These are phyloP conservation scores for Nemania sp. DNA, from an alignment of 2,329 filamentous ascomycete species.

Conservation along the genomic window DNA sequence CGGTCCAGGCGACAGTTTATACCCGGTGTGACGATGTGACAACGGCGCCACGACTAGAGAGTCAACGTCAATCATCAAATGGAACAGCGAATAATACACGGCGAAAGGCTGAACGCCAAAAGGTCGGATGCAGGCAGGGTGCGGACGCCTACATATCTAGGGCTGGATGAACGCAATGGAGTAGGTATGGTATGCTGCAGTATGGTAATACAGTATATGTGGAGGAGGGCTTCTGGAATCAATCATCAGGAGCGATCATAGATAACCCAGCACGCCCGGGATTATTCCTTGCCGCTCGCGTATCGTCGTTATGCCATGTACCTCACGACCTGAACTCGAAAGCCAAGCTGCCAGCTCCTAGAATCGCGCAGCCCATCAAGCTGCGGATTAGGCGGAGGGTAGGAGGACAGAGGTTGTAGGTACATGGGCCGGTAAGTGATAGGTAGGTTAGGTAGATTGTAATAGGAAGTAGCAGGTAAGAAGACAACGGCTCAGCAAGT, in stretches of 20 bases:
- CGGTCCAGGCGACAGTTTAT: constrained; percentile 14
- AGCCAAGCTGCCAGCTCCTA: constrained; percentile 29
- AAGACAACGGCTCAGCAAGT: constrained; percentile 24
- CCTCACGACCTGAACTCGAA: neutral
- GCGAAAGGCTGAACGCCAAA: constrained; percentile 30
- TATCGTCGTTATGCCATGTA: constrained; percentile 24
- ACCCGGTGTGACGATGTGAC: constrained; percentile 26
- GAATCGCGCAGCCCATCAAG: constrained; percentile 27
- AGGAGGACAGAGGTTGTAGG: neutral
- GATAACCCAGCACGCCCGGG: constrained; percentile 6
- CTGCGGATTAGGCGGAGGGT: neutral
- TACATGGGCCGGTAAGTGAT: neutral
- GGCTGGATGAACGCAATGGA: constrained; percentile 30
- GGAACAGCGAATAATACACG: constrained; percentile 29
- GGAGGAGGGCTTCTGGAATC: constrained; percentile 12
- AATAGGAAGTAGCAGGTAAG: constrained; percentile 1
- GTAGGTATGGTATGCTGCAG: constrained; percentile 14
- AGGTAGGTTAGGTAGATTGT: too few species aligned
- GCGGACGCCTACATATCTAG: constrained; percentile 38
- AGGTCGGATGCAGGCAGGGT: constrained; percentile 31
- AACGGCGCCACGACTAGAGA: constrained; percentile 20
- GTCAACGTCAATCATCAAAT: constrained; percentile 28
- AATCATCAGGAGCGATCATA: constrained; percentile 17
- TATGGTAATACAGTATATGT: constrained; percentile 11
- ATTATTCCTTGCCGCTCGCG: constrained; percentile 31